phyloP scores from a whole-genome alignment of 139 green algal genomes.

The Micromonas commoda region DNA sequence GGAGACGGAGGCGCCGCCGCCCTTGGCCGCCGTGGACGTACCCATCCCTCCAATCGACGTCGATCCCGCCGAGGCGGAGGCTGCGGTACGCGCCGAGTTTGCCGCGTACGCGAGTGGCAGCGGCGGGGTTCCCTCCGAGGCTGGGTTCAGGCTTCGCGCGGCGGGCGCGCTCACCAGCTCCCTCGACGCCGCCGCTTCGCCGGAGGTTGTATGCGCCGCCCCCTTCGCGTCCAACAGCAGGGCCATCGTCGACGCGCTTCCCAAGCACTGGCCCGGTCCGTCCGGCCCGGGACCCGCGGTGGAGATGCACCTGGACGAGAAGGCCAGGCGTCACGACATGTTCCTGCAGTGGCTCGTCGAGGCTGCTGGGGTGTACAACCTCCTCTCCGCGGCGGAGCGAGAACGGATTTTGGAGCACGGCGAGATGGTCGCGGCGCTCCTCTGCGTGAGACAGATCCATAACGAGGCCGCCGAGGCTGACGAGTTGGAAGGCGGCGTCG shows the following conservation, averaged over 20 bases:
- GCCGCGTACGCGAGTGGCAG: neutral
- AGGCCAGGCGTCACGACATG: neutral
- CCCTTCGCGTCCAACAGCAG: neutral
- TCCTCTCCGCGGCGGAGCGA: neutral
- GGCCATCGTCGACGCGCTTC: neutral
- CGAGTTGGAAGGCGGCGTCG: neutral
- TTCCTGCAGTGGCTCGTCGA: conserved; percentile 5
- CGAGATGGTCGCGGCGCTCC: conserved; percentile 5
- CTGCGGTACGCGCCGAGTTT: neutral
- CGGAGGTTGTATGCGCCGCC: neutral
- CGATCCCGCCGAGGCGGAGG: neutral
- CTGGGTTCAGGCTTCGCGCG: neutral
- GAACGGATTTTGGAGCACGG: conserved; percentile 4
- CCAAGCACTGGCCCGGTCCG: conserved; percentile 10
- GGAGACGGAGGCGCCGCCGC: neutral
- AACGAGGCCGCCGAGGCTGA: neutral
- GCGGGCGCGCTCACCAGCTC: neutral
- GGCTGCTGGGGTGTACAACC: neutral
- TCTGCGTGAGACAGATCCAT: neutral
- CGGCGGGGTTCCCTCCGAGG: neutral
- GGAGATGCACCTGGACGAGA: neutral
- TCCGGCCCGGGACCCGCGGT: neutral
- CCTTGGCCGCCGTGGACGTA: too few species aligned
- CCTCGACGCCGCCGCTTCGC: neutral
- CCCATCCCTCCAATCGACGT: neutral